Evolutionary conservation across 305 asterid species (phyloP).

Genomic region (Vinca major): DNA sequence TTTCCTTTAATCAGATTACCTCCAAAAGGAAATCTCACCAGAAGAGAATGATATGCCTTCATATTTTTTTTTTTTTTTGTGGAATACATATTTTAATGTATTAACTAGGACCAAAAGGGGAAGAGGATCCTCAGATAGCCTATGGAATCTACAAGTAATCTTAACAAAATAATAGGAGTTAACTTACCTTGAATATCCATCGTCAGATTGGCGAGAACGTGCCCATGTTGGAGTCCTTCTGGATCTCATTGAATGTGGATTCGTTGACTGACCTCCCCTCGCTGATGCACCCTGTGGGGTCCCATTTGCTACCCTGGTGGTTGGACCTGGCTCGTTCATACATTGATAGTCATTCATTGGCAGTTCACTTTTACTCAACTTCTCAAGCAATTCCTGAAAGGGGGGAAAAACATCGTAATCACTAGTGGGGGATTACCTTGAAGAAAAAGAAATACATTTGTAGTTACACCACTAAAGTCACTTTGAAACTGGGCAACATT

Average conservation of each 20-base stretch:
- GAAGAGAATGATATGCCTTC: too few species aligned
- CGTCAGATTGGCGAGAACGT: slow-evolving; percentile 64
- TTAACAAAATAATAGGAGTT: slow-evolving; percentile 5
- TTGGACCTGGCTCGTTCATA: slow-evolving; percentile 46
- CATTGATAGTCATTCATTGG: slow-evolving; percentile 72
- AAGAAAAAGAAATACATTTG: slow-evolving; percentile 14
- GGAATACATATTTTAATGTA: too few species aligned
- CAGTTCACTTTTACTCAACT: slow-evolving; percentile 63
- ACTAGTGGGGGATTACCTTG: too few species aligned
- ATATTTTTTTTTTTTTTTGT: too few species aligned
- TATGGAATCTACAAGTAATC: neutral
- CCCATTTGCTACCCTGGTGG: slow-evolving; percentile 21
- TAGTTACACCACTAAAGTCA: neutral
- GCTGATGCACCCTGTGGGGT: slow-evolving; percentile 34
- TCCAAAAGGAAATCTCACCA: too few species aligned
- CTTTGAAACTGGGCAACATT: too few species aligned
- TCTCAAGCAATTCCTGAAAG: slow-evolving; percentile 70
- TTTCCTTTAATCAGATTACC: neutral
- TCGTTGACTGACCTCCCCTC: slow-evolving; percentile 38
- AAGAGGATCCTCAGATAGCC: too few species aligned
- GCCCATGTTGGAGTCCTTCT: slow-evolving; percentile 95
- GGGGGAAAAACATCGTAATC: too few species aligned
- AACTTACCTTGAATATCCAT: slow-evolving; percentile 73
- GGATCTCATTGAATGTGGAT: slow-evolving; percentile 79
- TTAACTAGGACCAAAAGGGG: slow-evolving; percentile 2